Base-by-base conservation (phyloP, 257 asterid species). In the Thymus quinquecostatus region DNA sequence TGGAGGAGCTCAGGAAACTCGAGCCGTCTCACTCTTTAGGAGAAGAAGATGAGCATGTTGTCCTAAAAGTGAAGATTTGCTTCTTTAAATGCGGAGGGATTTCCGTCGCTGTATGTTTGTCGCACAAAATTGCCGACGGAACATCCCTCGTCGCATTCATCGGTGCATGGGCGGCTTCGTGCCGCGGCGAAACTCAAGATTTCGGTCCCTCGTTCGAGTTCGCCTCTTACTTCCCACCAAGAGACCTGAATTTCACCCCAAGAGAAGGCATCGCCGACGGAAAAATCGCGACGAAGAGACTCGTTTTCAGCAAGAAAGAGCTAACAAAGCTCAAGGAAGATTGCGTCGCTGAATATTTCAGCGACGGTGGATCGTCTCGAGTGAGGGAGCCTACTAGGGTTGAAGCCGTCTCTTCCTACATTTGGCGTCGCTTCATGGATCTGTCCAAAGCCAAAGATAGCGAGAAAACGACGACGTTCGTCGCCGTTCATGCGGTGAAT, bases 81-180 rank as follows among this genome's bases (percentile, higher is more conserved):
- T 58, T 70, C 60, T 70, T 70, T 6, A 29, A 45, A 2, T 70
- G 75, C 3, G 75, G 60, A 1, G 75, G 67, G 10, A 14, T 70
- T 47, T 41, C 67, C 8, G 10, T 70, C 50, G 60, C 50, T 5
- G 34, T 70, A 6, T 45, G 38, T 1, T 5, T 33, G 59, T 70
- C 68, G 28, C 75, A 70, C 14, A 70, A 70, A 21, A 44, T 70
- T 0, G 50, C 60, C 40, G 75, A 70, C 49, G 75, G 67, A 6
- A 47, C 50, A 8, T 70, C 75, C 2, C 27, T 59, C 2, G 68
- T 70, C 8, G 60, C 50, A 1, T 70, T 70, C 11, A 10, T 34
- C 40, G 59, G 47, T 70, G 75, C 75, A 47, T 70, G 68, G 75
- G 75, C 75, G 3, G 67, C 75, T 2, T 1, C 49, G 1, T 47